Evolutionary conservation across 306 rosid species (phyloP), one percentile per base, ranked within the genome.

Genomic region (Lablab purpureus): DNA sequence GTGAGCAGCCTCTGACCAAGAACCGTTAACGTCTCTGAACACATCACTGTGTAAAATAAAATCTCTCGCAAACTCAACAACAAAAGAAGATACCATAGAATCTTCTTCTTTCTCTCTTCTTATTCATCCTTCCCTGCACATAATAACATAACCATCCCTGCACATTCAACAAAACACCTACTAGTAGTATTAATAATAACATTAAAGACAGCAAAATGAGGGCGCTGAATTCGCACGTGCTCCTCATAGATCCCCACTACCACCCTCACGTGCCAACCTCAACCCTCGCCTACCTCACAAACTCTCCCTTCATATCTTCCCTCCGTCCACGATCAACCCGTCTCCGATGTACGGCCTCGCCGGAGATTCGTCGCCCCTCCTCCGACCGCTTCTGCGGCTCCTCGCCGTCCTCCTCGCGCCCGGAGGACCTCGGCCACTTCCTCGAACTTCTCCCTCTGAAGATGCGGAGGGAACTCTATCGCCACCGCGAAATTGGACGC

Each of bases 291-390:
- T 86, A 37, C 75, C 78, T 89, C 30, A 84, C 76, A 58, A 83
- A 73, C 58, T 80, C 93, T 47, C 82, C 81, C 64, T 46, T 87
- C 50, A 68, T 78, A 45, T 84, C 87, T 37, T 74, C 98, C 8
- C 84, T 89, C 80, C 86, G 81, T 83, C 90, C 75, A 60, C 69
- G 49, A 5, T 67, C 22, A 5, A 71, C 40, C 15, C 79, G 59
- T 7, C 60, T 91, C 84, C 97, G 64, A 2, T 89, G 91, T 5
- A 4, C 88, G 30, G 73, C 84, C 1, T 67, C 97, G 47, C 94
- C 94, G 11, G 91, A 80, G 47, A 91, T 93, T 67, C 96, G 99
- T 2, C 76, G 94, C 7, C 99, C 98, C 3, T 87, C 93, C 17
- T 87, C 93, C 17, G 97, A 96, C 49, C 94, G 98, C 13, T 89